Conservation (phyloP, 805 yeast genomes). For the Lipomyces yamadae region DNA sequence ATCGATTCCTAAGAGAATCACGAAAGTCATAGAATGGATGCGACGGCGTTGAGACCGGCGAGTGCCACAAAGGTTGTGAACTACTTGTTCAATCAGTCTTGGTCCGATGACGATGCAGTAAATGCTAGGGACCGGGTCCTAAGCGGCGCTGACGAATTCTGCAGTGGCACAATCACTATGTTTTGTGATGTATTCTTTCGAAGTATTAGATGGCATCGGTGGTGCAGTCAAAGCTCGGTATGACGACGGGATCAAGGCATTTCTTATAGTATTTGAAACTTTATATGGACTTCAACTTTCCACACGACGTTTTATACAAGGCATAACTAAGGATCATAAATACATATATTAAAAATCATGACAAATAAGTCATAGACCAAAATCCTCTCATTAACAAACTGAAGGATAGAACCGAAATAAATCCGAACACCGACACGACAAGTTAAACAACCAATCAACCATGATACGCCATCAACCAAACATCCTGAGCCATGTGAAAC, state of each 20-base stretch:
- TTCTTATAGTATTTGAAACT: neutral
- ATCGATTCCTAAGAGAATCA: constrained; percentile 1
- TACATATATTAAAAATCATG: neutral
- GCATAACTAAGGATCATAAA: neutral
- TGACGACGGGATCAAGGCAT: too few species aligned
- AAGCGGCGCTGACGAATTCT: too few species aligned
- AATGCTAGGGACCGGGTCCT: too few species aligned
- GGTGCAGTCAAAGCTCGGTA: too few species aligned
- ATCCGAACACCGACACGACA: neutral
- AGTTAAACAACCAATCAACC: neutral
- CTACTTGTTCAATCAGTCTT: neutral
- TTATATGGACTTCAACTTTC: neutral
- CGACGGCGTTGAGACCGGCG: neutral
- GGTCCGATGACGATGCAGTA: too few species aligned
- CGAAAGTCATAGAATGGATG: neutral
- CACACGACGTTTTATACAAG: neutral
- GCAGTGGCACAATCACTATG: too few species aligned
- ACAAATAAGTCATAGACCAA: neutral
- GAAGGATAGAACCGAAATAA: neutral
- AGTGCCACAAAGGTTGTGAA: neutral
- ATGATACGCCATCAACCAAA: constrained; percentile 3
- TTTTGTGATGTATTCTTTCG: too few species aligned
- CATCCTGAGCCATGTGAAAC: neutral
- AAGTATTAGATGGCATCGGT: too few species aligned
- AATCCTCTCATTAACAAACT: neutral